These are phyloP conservation scores for Epichloe gansuensis DNA, from an alignment of 2,329 filamentous ascomycete species.

Conservation along the genomic window DNA sequence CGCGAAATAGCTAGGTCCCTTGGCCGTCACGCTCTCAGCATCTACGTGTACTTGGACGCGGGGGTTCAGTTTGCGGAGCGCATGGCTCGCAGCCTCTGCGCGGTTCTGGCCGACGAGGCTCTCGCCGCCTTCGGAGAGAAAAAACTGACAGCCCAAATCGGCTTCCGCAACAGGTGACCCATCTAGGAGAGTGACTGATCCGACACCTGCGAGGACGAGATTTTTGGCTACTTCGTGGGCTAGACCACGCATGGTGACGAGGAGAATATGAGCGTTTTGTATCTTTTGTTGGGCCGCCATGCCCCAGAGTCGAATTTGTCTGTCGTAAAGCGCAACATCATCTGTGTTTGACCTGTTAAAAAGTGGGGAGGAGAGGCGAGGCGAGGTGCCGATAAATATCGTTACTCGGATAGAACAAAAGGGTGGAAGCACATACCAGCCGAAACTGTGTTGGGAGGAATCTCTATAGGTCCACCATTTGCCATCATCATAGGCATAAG, in stretches of 20 bases:
- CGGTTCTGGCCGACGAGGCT: constrained; percentile 67
- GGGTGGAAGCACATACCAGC: constrained; percentile 16
- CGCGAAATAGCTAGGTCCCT: constrained; percentile 61
- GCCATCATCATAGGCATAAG: constrained; percentile 20
- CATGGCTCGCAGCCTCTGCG: constrained; percentile 64
- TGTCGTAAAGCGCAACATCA: constrained; percentile 93
- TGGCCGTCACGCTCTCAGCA: constrained; percentile 50
- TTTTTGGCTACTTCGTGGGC: constrained; percentile 97
- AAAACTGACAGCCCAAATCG: constrained; percentile 71
- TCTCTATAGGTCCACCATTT: constrained; percentile 13
- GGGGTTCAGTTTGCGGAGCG: constrained; percentile 78
- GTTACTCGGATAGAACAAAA: not conserved
- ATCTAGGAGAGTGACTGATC: constrained; percentile 80
- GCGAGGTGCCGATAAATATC: not conserved
- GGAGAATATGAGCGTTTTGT: constrained; percentile 74
- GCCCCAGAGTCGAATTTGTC: constrained; percentile 94
- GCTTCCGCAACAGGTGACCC: constrained; percentile 60
- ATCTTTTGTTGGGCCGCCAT: constrained; percentile 91
- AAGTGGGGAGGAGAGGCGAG: not conserved
- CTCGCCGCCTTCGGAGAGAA: constrained; percentile 53
- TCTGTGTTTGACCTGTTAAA: constrained; percentile 35
- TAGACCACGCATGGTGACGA: constrained; percentile 77
- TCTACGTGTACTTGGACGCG: constrained; percentile 68
- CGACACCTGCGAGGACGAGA: constrained; percentile 83
- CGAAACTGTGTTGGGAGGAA: constrained; percentile 17